These are phyloP conservation scores for Puccinia polysora DNA, from an alignment of 1,284 basidiomycete genomes.

Conservation along the genomic window DNA sequence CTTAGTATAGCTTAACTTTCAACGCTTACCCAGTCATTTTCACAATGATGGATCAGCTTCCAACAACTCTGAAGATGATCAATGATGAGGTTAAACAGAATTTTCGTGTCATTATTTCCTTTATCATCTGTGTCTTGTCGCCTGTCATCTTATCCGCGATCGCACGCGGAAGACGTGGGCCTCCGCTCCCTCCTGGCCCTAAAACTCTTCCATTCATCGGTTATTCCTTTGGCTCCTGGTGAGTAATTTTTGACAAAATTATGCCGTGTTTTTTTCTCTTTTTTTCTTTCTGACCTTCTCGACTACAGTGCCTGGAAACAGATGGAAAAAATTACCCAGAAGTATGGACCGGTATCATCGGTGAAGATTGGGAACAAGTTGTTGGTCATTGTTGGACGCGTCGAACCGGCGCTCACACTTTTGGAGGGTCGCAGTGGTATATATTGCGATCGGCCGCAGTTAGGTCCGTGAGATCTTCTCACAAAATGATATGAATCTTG, in stretches of 20 bases:
- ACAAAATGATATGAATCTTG: not conserved
- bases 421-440: slow-evolving; percentile 30
- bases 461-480: not conserved
- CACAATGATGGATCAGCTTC: slow-evolving; percentile 17
- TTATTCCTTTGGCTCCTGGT: slow-evolving; percentile 39
- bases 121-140: slow-evolving; percentile 12
- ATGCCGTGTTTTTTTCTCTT: not conserved
- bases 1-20: not conserved
- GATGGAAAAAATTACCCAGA: slow-evolving; percentile 35
- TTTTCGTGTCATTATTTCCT: slow-evolving; percentile 12
- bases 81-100: not conserved
- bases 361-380: slow-evolving; percentile 29
- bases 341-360: slow-evolving; percentile 41
- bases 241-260: slow-evolving; percentile 21
- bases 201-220: slow-evolving; percentile 27
- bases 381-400: slow-evolving; percentile 34
- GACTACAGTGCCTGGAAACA: slow-evolving; percentile 24
- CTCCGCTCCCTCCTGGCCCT: slow-evolving; percentile 38
- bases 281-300: not conserved
- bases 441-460: slow-evolving; percentile 34
- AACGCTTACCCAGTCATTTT: not conserved
- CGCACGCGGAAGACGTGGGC: not conserved
- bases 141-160: slow-evolving; percentile 17
- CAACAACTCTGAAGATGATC: slow-evolving; percentile 1
- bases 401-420: slow-evolving; percentile 24